phyloP scores from a whole-genome alignment of 345 rosid genomes.

The Lepidium africanum region DNA sequence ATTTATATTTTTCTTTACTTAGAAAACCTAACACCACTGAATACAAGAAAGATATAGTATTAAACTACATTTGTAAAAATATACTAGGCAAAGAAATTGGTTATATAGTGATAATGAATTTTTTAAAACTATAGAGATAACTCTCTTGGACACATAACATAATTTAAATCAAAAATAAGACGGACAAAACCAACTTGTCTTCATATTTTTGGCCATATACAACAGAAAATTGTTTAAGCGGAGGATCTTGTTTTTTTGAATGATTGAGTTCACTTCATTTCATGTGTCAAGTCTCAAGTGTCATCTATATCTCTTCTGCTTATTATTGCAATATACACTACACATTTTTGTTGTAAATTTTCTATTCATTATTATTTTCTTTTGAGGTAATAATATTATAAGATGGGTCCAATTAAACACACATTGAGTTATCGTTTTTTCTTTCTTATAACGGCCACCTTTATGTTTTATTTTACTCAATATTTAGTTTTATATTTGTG shows the following conservation, averaged over 20 bases:
- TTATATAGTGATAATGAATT: background rate
- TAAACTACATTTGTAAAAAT: background rate
- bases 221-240: conserved; percentile 17
- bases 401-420: conserved; percentile 16
- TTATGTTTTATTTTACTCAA: background rate
- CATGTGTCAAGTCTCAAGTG: conserved; percentile 19
- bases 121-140: background rate
- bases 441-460: background rate
- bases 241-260: background rate
- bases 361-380: conserved; percentile 7
- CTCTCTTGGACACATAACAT: conserved; percentile 1
- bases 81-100: background rate
- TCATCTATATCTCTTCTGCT: conserved; percentile 25
- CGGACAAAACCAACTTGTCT: conserved; percentile 31
- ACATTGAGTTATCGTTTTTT: conserved; percentile 10
- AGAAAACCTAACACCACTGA: background rate
- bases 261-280: conserved; percentile 24
- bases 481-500: background rate
- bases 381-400: background rate
- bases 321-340: background rate
- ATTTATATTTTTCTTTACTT: background rate
- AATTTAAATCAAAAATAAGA: background rate
- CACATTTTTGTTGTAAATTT: conserved; percentile 6
- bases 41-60: background rate
- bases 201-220: conserved; percentile 24